Conservation (phyloP, 148 eudicot genomes). For the Cornus suecica region DNA sequence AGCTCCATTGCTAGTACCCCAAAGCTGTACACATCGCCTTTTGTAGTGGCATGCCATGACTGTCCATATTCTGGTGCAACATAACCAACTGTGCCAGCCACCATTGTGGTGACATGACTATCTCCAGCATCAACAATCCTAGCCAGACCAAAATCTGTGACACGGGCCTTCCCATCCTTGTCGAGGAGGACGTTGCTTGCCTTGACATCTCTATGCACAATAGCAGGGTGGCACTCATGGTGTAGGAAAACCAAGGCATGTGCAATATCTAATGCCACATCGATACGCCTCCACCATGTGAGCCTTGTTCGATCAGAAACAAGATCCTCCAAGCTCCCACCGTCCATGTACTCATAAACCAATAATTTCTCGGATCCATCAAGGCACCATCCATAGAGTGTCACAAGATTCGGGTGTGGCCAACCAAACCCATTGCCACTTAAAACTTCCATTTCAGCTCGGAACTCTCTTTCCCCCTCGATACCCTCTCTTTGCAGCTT, state of each 20-base stretch:
- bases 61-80: conserved; percentile 96
- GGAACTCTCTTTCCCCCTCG: conserved; percentile 86
- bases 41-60: conserved; percentile 94
- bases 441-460: conserved; percentile 87
- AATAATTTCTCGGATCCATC: conserved; percentile 70
- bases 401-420: conserved; percentile 95
- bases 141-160: conserved; percentile 91
- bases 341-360: conserved; percentile 93
- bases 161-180: conserved; percentile 62
- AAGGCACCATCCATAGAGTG: conserved; percentile 94
- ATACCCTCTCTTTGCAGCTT: conserved; percentile 71
- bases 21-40: conserved; percentile 94
- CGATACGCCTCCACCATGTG: conserved; percentile 53
- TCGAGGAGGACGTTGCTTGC: conserved; percentile 91
- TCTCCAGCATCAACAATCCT: conserved; percentile 67
- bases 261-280: conserved; percentile 67
- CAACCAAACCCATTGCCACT: conserved; percentile 66
- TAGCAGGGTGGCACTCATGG: conserved; percentile 78
- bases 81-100: conserved; percentile 93
- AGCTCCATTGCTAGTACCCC: conserved; percentile 91
- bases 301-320: conserved; percentile 50
- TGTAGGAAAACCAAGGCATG: conserved; percentile 79
- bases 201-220: conserved; percentile 91
- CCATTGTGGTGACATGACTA: conserved; percentile 84
- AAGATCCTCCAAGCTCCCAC: conserved; percentile 78